A percentile compares a stretch with the other conserved stretches of the same genome.
Conservation (phyloP, 169 alveolate species). For the Cryptosporidium meleagridis region DNA sequence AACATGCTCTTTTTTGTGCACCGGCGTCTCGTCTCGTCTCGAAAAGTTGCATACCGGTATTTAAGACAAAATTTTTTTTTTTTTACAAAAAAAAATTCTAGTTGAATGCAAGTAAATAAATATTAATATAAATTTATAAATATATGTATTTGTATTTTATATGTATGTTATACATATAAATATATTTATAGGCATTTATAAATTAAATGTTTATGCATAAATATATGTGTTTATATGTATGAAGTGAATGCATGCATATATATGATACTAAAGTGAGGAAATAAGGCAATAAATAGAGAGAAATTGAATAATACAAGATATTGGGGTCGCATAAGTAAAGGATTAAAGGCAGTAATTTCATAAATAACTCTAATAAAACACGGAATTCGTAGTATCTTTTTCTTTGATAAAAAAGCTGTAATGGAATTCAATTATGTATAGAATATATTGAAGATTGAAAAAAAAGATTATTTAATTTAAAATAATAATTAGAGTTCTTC, state of each 20-base stretch:
- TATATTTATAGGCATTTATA: too few relatives aligned
- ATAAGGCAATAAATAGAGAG: neutral
- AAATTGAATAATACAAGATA: too few relatives aligned
- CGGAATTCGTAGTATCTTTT: neutral
- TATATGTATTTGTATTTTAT: neutral
- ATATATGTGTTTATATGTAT: neutral
- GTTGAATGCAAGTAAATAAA: neutral
- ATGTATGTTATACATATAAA: too few relatives aligned
- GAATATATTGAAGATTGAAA: too few relatives aligned
- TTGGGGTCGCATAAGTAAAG: neutral
- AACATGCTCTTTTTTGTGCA: conserved; percentile 38
- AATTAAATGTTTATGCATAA: neutral
- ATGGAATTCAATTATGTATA: neutral
- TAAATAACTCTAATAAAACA: too few relatives aligned
- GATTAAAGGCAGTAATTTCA: neutral
- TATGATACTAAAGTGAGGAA: neutral
- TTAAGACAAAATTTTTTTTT: neutral
- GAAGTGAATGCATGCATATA: neutral
- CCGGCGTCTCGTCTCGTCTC: conserved; percentile 46
- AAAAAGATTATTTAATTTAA: too few relatives aligned
- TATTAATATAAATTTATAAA: neutral
- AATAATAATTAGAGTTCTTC: too few relatives aligned
- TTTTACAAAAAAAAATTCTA: neutral
- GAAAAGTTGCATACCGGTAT: conserved; percentile 48
- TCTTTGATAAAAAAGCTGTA: neutral